A percentile compares a stretch with the other conserved stretches of the same genome.
Evolutionary conservation across 1,139 yeast genomes (phyloP).

Genomic region (Cylindricascospora bacillispora): DNA sequence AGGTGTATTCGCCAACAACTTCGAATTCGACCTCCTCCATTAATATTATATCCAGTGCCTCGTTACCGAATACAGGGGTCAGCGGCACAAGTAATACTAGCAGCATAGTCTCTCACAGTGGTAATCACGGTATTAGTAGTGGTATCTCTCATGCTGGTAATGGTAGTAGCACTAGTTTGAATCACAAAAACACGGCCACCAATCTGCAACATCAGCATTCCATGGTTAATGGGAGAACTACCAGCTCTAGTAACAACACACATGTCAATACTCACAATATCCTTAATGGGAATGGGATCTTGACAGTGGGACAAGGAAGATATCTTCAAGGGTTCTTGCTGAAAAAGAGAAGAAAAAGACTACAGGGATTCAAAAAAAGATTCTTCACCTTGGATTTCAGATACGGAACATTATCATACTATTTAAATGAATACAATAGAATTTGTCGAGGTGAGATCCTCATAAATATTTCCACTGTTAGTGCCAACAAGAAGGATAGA

Average conservation of each 20-base stretch:
- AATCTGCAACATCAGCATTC: no score
- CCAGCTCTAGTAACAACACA: background rate
- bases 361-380: slow-evolving; percentile 79
- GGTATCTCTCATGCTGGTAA: background rate
- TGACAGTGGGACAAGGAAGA: slow-evolving; percentile 24
- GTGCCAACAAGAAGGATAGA: slow-evolving; percentile 57
- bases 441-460: slow-evolving; percentile 89
- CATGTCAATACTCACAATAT: slow-evolving; percentile 41
- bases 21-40: slow-evolving; percentile 6
- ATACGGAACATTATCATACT: slow-evolving; percentile 75
- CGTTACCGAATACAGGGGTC: no score
- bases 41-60: no score
- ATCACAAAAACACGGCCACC: no score
- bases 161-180: background rate
- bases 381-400: slow-evolving; percentile 73
- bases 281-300: slow-evolving; percentile 6
- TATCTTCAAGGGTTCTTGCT: slow-evolving; percentile 58
- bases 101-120: no score
- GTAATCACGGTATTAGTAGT: background rate
- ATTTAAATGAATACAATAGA: slow-evolving; percentile 53
- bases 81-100: no score
- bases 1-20: slow-evolving; percentile 13
- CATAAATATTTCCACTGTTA: slow-evolving; percentile 61
- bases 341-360: slow-evolving; percentile 67
- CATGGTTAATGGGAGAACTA: no score